Conservation (phyloP, 179 eudicot genomes). For the Beta corolliflora region DNA sequence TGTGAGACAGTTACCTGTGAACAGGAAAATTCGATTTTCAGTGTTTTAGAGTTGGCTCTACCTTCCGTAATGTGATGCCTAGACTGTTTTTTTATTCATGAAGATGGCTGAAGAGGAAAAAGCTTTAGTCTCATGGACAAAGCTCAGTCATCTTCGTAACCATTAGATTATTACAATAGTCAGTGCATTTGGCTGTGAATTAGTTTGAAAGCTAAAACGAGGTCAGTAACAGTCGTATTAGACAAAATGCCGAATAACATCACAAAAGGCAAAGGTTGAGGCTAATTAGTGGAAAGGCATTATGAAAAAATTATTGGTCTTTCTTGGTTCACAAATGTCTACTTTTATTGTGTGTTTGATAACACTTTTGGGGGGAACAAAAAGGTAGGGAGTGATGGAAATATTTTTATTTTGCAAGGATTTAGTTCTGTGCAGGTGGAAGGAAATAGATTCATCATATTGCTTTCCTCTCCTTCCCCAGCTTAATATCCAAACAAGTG, state of each 20-base stretch:
- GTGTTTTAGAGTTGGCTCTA: neutral
- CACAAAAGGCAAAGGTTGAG: neutral
- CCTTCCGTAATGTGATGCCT: neutral
- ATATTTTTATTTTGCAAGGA: neutral
- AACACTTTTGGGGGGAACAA: neutral
- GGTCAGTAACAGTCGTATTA: neutral
- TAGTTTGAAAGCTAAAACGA: neutral
- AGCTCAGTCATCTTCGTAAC: neutral
- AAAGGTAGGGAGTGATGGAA: neutral
- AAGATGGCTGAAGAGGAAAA: constrained; percentile 7
- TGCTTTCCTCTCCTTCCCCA: neutral
- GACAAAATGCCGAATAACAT: neutral
- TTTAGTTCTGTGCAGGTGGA: neutral
- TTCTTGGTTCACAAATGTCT: neutral
- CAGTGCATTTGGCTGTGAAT: neutral
- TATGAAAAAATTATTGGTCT: too few relatives aligned
- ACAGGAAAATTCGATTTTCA: neutral
- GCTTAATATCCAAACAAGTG: neutral
- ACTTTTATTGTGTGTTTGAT: neutral
- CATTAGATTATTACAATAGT: neutral
- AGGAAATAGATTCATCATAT: neutral
- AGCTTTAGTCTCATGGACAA: neutral
- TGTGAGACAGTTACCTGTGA: neutral
- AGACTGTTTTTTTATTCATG: neutral
- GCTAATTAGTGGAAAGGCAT: too few relatives aligned